Evolutionary conservation across 2,329 filamentous ascomycete genomes (phyloP), one percentile per base, ranked within the genome.

Genomic region (Thielaviopsis cerberus): DNA sequence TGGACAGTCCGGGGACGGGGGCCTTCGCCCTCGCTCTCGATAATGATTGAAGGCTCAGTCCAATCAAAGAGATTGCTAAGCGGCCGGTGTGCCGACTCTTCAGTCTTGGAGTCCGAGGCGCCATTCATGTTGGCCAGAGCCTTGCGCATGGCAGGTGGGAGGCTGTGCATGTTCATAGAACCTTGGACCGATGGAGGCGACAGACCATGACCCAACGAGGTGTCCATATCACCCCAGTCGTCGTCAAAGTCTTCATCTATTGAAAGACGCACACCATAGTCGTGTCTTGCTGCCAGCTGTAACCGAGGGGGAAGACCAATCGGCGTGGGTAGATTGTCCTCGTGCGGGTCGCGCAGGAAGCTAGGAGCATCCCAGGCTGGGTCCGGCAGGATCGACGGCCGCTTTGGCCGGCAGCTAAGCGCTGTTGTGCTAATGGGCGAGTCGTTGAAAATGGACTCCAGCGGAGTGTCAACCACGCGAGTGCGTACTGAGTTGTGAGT

Each of bases 391-490:
- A 61, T 61, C 13, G 59, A 61, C 8, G 56, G 59, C 25, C 59
- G 56, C 53, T 61, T 61, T 10, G 57, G 52, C 24, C 55, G 37
- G 48, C 50, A 45, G 50, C 48, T 50, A 17, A 51, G 23, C 34
- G 48, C 73, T 54, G 83, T 84, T 0, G 77, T 76, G 65, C 76
- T 78, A 7, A 80, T 78, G 37, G 83, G 84, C 15, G 85, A 87
- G 64, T 90, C 86, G 69, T 90, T 85, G 68, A 89, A 90, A 74
- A 89, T 86, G 24, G 81, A 86, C 65, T 89, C 85, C 54, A 89
- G 72, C 17, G 85, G 84, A 26, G 83, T 85, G 66, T 87, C 81
- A 53, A 81, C 76, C 34, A 80, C 79, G 61, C 82, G 79, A 57
- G 78, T 75, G 62, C 82, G 84, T 61, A 78, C 77, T 10, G 85